These are phyloP conservation scores for Taphrina betulina DNA, from an alignment of 1,139 yeast genomes.

Conservation along the genomic window DNA sequence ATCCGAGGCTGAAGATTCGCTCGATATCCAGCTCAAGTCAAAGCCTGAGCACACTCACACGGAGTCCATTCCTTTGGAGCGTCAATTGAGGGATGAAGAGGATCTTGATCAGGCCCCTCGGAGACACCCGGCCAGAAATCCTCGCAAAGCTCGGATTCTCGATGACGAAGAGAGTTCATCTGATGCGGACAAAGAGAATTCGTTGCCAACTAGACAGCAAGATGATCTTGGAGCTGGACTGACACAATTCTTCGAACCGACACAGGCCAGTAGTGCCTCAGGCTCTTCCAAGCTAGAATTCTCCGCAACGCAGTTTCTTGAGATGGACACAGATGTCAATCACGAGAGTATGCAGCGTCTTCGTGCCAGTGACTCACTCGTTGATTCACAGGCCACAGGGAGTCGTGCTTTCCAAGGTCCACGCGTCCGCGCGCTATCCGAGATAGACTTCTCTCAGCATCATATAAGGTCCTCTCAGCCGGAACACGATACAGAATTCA, in stretches of 20 bases:
- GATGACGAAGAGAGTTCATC: slow-evolving; percentile 31
- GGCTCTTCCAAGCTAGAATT: too few relatives aligned
- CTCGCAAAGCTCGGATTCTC: background rate
- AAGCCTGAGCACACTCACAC: background rate
- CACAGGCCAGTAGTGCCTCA: too few relatives aligned
- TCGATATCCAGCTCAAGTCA: too few relatives aligned
- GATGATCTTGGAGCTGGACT: too few relatives aligned
- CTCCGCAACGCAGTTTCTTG: slow-evolving; percentile 7
- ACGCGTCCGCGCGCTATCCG: background rate
- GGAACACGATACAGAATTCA: background rate
- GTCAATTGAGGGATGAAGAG: slow-evolving; percentile 15
- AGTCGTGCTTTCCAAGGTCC: too few relatives aligned
- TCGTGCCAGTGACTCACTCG: background rate
- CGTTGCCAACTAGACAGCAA: too few relatives aligned
- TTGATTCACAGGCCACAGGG: background rate
- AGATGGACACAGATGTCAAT: background rate
- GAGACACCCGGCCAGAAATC: background rate
- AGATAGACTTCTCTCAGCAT: too few relatives aligned
- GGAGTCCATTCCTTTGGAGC: slow-evolving; percentile 11
- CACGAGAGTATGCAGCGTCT: background rate
- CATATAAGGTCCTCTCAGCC: slow-evolving; percentile 9
- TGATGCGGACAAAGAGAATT: slow-evolving; percentile 27
- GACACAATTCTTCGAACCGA: slow-evolving; percentile 16
- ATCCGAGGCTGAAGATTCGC: slow-evolving; percentile 39
- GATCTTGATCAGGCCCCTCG: slow-evolving; percentile 2